These are phyloP conservation scores for Trematosphaeria pertusa DNA, from an alignment of 2,329 filamentous ascomycete species.

Conservation along the genomic window DNA sequence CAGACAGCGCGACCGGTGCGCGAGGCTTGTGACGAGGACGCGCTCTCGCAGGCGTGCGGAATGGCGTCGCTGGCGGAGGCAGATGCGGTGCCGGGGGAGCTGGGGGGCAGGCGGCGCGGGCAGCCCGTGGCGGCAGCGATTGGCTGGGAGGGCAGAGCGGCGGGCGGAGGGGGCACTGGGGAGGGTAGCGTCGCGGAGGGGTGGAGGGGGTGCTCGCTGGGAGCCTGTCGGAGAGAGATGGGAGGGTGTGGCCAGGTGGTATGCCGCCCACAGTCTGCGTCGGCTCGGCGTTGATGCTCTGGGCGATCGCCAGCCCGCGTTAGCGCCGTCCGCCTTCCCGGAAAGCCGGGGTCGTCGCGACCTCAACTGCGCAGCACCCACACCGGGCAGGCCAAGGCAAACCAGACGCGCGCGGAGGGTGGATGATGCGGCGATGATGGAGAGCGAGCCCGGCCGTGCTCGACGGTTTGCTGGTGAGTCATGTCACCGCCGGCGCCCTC, in stretches of 20 bases:
- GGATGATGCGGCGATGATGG: slow-evolving; percentile 3
- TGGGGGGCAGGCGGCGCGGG: slow-evolving; percentile 19
- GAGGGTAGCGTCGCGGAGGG: slow-evolving; percentile 4
- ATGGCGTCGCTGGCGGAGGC: slow-evolving; percentile 15
- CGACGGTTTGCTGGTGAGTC: slow-evolving; percentile 33
- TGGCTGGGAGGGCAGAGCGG: slow-evolving; percentile 26
- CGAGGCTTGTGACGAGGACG: slow-evolving; percentile 47
- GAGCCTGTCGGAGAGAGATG: no score
- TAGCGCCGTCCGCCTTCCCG: slow-evolving; percentile 12
- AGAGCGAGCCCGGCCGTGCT: slow-evolving; percentile 5
- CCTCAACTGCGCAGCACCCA: neutral
- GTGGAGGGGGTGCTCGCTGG: no score
- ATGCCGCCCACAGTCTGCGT: no score
- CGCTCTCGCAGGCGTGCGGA: slow-evolving; percentile 3
- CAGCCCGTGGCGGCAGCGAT: slow-evolving; percentile 35
- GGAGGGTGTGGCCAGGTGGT: no score
- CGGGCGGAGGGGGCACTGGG: slow-evolving; percentile 11
- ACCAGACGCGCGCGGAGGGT: slow-evolving; percentile 1
- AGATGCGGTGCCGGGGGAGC: slow-evolving; percentile 20
- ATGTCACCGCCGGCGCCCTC: slow-evolving; percentile 25
- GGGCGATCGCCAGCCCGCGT: neutral
- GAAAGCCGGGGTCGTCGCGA: neutral
- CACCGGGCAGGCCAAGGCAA: slow-evolving; percentile 6
- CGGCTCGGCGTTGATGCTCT: slow-evolving; percentile 2
- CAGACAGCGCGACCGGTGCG: slow-evolving; percentile 38